These are phyloP conservation scores for Hippophae tibetana DNA, from an alignment of 306 rosid species.

Conservation along the genomic window DNA sequence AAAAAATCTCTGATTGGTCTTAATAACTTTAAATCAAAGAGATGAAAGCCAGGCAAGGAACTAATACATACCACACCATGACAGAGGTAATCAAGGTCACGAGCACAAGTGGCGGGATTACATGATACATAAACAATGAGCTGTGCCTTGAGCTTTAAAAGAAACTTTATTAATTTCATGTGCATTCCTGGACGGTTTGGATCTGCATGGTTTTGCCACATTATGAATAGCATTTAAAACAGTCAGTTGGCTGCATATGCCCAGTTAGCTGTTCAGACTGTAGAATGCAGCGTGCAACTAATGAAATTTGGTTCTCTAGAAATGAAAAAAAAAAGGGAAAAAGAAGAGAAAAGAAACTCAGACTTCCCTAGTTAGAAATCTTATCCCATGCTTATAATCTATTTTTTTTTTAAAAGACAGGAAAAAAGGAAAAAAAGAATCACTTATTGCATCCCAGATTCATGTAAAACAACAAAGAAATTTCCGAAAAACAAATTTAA, in stretches of 20 bases:
- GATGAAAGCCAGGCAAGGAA: constrained; percentile 4
- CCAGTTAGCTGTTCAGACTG: no score
- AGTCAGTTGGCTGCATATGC: no score
- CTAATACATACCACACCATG: constrained; percentile 71
- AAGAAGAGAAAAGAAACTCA: no score
- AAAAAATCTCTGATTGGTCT: not conserved
- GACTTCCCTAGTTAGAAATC: no score
- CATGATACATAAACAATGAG: constrained; percentile 86
- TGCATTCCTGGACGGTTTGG: constrained; percentile 99
- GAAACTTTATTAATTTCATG: constrained; percentile 87
- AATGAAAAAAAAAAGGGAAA: no score
- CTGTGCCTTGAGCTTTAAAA: constrained; percentile 64
- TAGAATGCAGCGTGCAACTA: no score
- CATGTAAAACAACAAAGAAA: not conserved
- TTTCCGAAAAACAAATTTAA: not conserved
- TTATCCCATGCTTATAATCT: no score
- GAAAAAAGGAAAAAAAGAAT: not conserved
- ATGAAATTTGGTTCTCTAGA: no score
- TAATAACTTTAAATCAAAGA: constrained; percentile 16
- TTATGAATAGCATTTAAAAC: not conserved
- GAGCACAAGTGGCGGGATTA: constrained; percentile 95
- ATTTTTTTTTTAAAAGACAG: not conserved
- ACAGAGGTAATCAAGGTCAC: constrained; percentile 90
- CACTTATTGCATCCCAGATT: not conserved
- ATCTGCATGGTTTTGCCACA: constrained; percentile 39